Conservation (phyloP, 2,329 filamentous ascomycete genomes). For the Ophiognomonia clavigignenti-juglandacearum region DNA sequence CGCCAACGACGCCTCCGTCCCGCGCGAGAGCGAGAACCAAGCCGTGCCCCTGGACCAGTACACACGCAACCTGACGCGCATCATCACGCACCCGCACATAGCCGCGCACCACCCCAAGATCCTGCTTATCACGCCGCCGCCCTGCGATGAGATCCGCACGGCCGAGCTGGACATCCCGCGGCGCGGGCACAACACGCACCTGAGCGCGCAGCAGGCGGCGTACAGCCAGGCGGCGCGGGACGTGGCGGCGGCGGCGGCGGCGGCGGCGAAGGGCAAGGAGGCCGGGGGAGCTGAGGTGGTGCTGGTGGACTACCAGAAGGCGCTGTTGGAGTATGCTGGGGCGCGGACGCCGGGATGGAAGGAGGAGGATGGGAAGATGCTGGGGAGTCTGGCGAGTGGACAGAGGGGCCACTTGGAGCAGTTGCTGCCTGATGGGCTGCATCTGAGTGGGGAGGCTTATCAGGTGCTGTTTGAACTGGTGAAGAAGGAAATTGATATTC, state of each 20-base stretch:
- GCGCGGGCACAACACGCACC: conserved; percentile 26
- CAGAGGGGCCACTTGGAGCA: conserved; percentile 45
- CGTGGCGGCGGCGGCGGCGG: conserved; percentile 65
- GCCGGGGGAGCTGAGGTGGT: conserved; percentile 60
- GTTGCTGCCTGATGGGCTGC: conserved; percentile 54
- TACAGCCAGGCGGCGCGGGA: conserved; percentile 57
- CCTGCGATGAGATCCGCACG: conserved; percentile 70
- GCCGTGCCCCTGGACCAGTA: conserved; percentile 75
- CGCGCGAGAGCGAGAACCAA: conserved; percentile 59
- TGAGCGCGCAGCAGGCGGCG: conserved; percentile 44
- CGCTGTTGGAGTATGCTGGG: conserved; percentile 67
- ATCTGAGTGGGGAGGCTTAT: conserved; percentile 51
- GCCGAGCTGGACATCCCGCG: conserved; percentile 38
- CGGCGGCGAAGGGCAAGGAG: conserved; percentile 58
- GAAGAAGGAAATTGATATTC: conserved; percentile 42
- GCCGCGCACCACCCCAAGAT: conserved; percentile 66
- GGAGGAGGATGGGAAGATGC: conserved; percentile 40
- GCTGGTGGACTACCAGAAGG: conserved; percentile 75
- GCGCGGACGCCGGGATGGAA: conserved; percentile 51
- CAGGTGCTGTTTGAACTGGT: conserved; percentile 46
- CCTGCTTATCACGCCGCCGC: conserved; percentile 77
- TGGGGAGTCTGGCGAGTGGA: conserved; percentile 46
- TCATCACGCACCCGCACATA: conserved; percentile 69
- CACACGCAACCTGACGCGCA: conserved; percentile 63
- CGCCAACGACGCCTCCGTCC: conserved; percentile 80